Evolutionary conservation across 495 filamentous ascomycete species (phyloP), one percentile per base, ranked within the genome.

Genomic region (Stereocaulon alpinum): DNA sequence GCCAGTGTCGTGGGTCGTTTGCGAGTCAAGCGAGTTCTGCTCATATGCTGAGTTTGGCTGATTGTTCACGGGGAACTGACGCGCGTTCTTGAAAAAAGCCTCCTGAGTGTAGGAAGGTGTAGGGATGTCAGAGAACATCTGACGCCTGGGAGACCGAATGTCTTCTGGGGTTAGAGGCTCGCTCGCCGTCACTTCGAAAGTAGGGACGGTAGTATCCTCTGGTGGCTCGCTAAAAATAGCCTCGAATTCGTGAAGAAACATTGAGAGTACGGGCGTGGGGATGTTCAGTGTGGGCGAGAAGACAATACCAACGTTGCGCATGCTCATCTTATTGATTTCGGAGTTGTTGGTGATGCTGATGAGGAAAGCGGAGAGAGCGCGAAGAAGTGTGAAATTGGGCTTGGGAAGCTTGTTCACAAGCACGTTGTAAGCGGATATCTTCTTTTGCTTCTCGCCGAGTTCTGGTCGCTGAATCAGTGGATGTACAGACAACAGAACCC

Each of bases 221-320:
- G 81, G 77, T 7, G 83, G 77, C 55, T 85, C 79, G 37, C 85
- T 87, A 70, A 96, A 98, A 48, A 98, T 92, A 42, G 77, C 77
- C 63, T 87, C 79, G 66, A 87, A 95, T 64, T 97, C 91, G 54
- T 92, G 91, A 40, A 98, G 79, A 71, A 98, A 93, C 72, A 91
- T 78, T 2, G 90, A 90, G 66, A 98, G 95, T 7, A 98, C 86
- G 17, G 94, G 91, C 1, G 90, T 89, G 0, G 94, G 91, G 43
- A 98, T 96, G 71, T 97, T 97, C 37, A 97, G 80, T 0, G 94
- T 97, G 2, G 93, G 93, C n/a, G 94, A 93, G 72, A 97, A 98
- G 57, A 97, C 91, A 62, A 98, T 98, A 64, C 93, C 90, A 53
- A 98, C 90, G 70, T 98, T 98, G 42, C 93, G 83, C 55, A 96